These are phyloP conservation scores for Strombidium stylifer DNA, from an alignment of 73 alveolate genomes.

Conservation along the genomic window DNA sequence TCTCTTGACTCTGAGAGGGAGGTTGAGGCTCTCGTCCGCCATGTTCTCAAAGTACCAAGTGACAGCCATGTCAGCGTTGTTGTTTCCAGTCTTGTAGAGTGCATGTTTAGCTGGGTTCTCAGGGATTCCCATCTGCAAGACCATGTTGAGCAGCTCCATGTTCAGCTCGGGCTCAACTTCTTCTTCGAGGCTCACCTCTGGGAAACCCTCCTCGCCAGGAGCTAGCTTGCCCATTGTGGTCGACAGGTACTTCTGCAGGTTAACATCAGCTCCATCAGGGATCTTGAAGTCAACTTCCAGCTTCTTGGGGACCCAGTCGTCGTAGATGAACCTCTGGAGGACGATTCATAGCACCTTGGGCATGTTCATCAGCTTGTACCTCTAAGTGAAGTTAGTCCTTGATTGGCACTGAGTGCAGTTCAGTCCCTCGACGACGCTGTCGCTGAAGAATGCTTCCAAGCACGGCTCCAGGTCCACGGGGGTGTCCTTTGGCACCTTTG, in stretches of 20 bases:
- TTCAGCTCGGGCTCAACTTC: conserved; percentile 79
- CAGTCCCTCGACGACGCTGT: conserved; percentile 76
- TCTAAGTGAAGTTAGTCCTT: conserved; percentile 69
- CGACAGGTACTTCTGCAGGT: conserved; percentile 73
- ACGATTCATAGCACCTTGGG: conserved; percentile 89
- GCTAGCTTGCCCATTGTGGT: conserved; percentile 49
- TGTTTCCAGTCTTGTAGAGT: conserved; percentile 71
- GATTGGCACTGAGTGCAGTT: conserved; percentile 84
- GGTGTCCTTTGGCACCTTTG: conserved; percentile 34
- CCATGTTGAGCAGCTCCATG: conserved; percentile 68
- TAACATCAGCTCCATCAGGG: conserved; percentile 30
- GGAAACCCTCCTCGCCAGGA: conserved; percentile 70
- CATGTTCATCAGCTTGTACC: conserved; percentile 67
- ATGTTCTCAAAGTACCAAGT: conserved; percentile 88
- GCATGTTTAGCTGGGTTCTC: conserved; percentile 95
- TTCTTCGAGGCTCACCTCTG: conserved; percentile 56
- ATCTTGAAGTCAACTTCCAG: conserved; percentile 86
- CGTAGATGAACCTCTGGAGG: conserved; percentile 88
- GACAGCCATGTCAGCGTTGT: conserved; percentile 83
- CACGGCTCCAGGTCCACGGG: conserved; percentile 69
- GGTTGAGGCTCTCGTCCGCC: conserved; percentile 80
- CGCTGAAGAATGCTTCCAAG: conserved; percentile 75
- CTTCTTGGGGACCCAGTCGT: conserved; percentile 98
- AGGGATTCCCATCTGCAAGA: conserved; percentile 92
- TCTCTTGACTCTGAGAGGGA: conserved; percentile 71